Conservation (phyloP, 2,329 filamentous ascomycete species). For the Samsoniella hepiali region DNA sequence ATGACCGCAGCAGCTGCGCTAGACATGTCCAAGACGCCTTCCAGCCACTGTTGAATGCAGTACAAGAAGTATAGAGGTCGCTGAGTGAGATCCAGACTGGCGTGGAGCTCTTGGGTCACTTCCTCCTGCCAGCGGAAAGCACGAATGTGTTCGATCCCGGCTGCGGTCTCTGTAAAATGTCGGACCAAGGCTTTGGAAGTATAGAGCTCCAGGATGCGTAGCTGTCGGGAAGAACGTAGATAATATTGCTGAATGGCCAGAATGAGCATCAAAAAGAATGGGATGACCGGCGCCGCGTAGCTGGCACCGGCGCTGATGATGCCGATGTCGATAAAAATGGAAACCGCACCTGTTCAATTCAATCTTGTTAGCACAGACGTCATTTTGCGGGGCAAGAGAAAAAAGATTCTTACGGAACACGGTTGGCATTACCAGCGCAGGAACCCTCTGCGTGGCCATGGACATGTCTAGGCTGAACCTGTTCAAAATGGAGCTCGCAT, state of each 20-base stretch:
- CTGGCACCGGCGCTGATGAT: slow-evolving; percentile 26
- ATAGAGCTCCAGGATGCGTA: slow-evolving; percentile 36
- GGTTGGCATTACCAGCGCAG: not conserved
- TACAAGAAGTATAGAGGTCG: slow-evolving; percentile 52
- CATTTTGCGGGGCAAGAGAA: too few species aligned
- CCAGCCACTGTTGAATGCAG: slow-evolving; percentile 55
- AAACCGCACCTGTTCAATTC: slow-evolving; percentile 24
- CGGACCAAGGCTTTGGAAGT: slow-evolving; percentile 33
- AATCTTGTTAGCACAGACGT: not conserved
- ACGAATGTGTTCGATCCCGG: slow-evolving; percentile 47
- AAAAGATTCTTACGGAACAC: slow-evolving; percentile 5
- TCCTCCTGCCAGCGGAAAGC: slow-evolving; percentile 51
- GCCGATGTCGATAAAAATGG: slow-evolving; percentile 19
- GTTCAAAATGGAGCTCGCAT: slow-evolving; percentile 5
- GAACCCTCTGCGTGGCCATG: not conserved
- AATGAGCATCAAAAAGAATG: slow-evolving; percentile 24
- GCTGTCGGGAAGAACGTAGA: slow-evolving; percentile 34
- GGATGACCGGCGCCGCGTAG: slow-evolving; percentile 30
- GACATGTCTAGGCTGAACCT: slow-evolving; percentile 7
- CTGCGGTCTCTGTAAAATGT: slow-evolving; percentile 41
- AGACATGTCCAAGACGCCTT: slow-evolving; percentile 43
- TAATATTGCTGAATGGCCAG: slow-evolving; percentile 32
- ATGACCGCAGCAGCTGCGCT: not conserved
- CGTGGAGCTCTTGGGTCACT: slow-evolving; percentile 40
- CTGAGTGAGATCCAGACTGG: slow-evolving; percentile 49